Percentiles rank a stretch among this genome's conserved stretches.
phyloP scores from a whole-genome alignment of 208 protist species.

The Acanthamoeba sp. region DNA sequence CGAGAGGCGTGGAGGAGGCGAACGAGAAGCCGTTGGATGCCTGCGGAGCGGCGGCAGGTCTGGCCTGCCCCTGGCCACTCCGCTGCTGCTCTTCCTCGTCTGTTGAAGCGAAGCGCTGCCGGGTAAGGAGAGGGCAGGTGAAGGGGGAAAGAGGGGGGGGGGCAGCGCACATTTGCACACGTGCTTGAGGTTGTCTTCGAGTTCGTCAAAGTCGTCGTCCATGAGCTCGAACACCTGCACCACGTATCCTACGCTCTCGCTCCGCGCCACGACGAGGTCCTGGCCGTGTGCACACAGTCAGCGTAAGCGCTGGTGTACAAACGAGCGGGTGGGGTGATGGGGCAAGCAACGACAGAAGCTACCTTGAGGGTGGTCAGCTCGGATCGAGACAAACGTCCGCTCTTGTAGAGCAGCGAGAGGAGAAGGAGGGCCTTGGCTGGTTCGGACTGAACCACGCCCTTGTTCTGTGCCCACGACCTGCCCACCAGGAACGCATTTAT shows the following conservation, averaged over 20 bases:
- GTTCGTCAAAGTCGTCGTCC: constrained; percentile 56
- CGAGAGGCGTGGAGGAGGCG: too few relatives aligned
- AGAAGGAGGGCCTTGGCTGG: not conserved
- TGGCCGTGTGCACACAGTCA: not conserved
- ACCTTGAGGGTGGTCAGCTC: constrained; percentile 29
- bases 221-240: constrained; percentile 41
- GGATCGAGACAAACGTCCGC: not conserved
- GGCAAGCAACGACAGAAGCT: not conserved
- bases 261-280: not conserved
- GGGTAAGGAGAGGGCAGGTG: too few relatives aligned
- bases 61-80: too few relatives aligned
- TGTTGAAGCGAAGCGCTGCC: too few relatives aligned
- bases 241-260: constrained; percentile 18
- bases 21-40: too few relatives aligned
- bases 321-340: not conserved
- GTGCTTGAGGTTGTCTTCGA: constrained; percentile 57
- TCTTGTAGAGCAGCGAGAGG: not conserved
- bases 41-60: too few relatives aligned
- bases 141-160: not conserved
- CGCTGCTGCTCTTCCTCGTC: too few relatives aligned
- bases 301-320: not conserved
- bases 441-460: not conserved
- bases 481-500: too few relatives aligned
- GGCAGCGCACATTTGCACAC: constrained; percentile 26
- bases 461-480: not conserved